Conservation (phyloP, 768 basidiomycete species). For the Lentinula guzmanii region DNA sequence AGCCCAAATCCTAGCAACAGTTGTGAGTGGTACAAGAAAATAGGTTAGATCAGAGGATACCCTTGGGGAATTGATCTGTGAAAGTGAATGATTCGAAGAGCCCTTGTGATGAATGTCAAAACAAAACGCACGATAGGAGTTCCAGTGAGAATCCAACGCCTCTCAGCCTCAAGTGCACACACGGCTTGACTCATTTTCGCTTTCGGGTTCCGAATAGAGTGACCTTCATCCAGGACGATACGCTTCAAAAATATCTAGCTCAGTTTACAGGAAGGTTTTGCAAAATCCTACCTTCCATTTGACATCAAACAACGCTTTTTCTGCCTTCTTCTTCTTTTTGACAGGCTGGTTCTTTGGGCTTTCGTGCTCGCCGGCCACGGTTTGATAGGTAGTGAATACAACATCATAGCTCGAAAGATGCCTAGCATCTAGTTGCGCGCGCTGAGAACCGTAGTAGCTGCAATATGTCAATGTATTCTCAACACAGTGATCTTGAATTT, state of each 20-base stretch:
- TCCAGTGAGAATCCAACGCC: conserved; percentile 77
- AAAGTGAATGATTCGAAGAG: not conserved
- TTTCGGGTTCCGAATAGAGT: conserved; percentile 78
- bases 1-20: conserved; percentile 71
- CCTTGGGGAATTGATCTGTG: conserved; percentile 73
- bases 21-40: not conserved
- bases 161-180: conserved; percentile 55
- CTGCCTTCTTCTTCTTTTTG: conserved; percentile 59
- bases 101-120: not conserved
- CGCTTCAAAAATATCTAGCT: conserved; percentile 35
- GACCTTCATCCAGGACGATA: conserved; percentile 85
- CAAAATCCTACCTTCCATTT: conserved; percentile 65
- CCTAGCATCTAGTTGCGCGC: conserved; percentile 43
- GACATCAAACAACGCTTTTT: conserved; percentile 53
- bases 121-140: conserved; percentile 76
- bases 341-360: conserved; percentile 24
- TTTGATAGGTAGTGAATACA: conserved; percentile 82
- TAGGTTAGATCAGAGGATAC: conserved; percentile 24
- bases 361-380: conserved; percentile 50
- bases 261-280: not conserved
- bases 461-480: conserved; percentile 45
- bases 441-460: conserved; percentile 70
- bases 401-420: conserved; percentile 67
- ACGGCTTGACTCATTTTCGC: conserved; percentile 79
- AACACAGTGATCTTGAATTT: conserved; percentile 67